These are phyloP conservation scores for Fusarium sp. DNA, from an alignment of 2,329 filamentous ascomycete genomes.

Conservation along the genomic window DNA sequence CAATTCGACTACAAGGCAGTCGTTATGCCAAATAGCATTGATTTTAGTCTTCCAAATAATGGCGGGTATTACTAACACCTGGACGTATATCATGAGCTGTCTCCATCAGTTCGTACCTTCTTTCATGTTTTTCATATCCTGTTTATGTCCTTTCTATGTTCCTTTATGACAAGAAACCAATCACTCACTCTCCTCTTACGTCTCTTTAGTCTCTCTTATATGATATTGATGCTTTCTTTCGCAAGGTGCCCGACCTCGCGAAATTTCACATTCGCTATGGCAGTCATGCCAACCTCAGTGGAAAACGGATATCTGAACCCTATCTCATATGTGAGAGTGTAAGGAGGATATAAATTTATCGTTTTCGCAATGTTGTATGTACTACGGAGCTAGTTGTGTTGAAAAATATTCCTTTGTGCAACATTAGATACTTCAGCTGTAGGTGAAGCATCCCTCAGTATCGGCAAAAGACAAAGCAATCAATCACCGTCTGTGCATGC, in stretches of 20 bases:
- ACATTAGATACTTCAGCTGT: background rate
- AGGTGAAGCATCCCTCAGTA: background rate
- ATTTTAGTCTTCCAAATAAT: background rate
- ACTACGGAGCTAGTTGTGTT: background rate
- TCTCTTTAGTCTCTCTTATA: background rate
- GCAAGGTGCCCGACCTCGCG: background rate
- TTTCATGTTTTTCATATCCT: background rate
- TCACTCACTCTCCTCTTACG: background rate
- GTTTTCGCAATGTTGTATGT: background rate
- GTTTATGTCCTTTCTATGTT: too few species aligned
- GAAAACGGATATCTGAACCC: background rate
- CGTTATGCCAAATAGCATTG: background rate
- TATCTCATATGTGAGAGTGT: background rate
- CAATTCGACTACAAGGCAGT: conserved; percentile 5
- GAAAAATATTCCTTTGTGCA: background rate
- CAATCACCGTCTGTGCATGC: background rate
- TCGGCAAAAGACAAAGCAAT: background rate
- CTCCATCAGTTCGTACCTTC: too few species aligned
- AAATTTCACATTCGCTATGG: background rate
- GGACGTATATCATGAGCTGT: background rate
- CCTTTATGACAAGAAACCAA: background rate
- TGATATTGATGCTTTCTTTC: background rate
- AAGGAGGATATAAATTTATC: background rate
- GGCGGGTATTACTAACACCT: background rate
- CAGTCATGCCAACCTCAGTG: too few species aligned